Base-by-base conservation (phyloP, 202 grass and related monocot species). In the Schoenoplectus tabernaemontani region DNA sequence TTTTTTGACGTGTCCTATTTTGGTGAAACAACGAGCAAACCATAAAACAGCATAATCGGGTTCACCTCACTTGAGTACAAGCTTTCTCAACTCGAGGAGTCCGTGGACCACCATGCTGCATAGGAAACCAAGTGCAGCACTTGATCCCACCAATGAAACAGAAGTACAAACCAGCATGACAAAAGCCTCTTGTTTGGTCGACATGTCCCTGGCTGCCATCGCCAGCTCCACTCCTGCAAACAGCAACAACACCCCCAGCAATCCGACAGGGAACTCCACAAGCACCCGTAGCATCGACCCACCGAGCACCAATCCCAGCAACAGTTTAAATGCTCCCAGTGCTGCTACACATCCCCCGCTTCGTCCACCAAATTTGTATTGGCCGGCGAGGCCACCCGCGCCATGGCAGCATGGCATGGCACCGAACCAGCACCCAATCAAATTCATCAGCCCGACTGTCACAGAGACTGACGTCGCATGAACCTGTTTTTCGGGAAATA, bases 211-310 rank as follows among this genome's bases (percentile, higher is more conserved):
- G 4, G 93, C 90, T 0, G 90, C 88, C 57, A 88, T 82, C 2
- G 86, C 90, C 2, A 97, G 81, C 56, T 97, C 90, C 0, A 93
- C 46, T 42, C 93, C 91, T 3, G 93, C 93, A 87, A 97, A 97
- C n/a, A 70, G 85, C 69, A 97, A 89, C 68, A 97, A 87, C 59
- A 89, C 88, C 4, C 91, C 91, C 12, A 93, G 84, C 15, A 93
- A 58, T 0, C 86, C 86, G 0, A 89, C 88, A 12, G 91, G 91
- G 80, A 94, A 94, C 62, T 77, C 64, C 3, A 59, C 70, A 1
- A 91, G 82, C 38, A 94, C 66, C 1, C 83, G 82, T 78, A 91
- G 79, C 59, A 94, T 76, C 26, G 88, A 91, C 0, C 76, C 88
- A 0, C 88, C 91, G 0, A 94, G 88, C n/a, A 76, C 47, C 9